Evolutionary conservation across 2,329 filamentous ascomycete species (phyloP).

Genomic region (Escovopsis sp.): DNA sequence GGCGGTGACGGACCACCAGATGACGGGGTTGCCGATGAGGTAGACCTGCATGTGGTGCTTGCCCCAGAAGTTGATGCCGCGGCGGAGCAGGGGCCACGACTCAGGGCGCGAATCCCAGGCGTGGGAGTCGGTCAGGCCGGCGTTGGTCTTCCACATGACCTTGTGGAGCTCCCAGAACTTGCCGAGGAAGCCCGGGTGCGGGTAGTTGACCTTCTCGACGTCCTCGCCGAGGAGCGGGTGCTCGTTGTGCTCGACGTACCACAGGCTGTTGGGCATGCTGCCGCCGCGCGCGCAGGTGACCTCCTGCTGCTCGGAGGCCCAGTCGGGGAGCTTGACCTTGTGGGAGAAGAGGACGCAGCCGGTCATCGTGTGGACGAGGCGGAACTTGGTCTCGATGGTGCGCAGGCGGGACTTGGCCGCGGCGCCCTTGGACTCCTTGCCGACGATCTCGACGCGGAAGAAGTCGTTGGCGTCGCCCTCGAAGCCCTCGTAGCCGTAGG

Average conservation of each 20-base stretch:
- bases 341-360: slow-evolving; percentile 94
- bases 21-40: slow-evolving; percentile 81
- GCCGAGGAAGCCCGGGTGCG: slow-evolving; percentile 83
- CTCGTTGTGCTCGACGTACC: slow-evolving; percentile 87
- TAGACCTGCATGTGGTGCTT: slow-evolving; percentile 90
- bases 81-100: slow-evolving; percentile 81
- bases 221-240: slow-evolving; percentile 61
- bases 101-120: slow-evolving; percentile 93
- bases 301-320: slow-evolving; percentile 96
- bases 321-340: slow-evolving; percentile 96
- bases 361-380: slow-evolving; percentile 89
- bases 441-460: slow-evolving; percentile 90
- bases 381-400: slow-evolving; percentile 95
- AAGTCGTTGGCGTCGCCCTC: slow-evolving; percentile 92
- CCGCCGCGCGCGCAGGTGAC: slow-evolving; percentile 92
- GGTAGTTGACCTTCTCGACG: slow-evolving; percentile 92
- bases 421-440: slow-evolving; percentile 65
- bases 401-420: slow-evolving; percentile 71
- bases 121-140: slow-evolving; percentile 87
- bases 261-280: slow-evolving; percentile 88
- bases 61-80: slow-evolving; percentile 99
- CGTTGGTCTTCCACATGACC: slow-evolving; percentile 99
- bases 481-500: slow-evolving; percentile 94
- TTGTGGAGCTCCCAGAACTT: slow-evolving; percentile 96
- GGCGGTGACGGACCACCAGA: slow-evolving; percentile 82